These are phyloP conservation scores for Dovyalis caffra DNA, from an alignment of 345 rosid genomes.

Conservation along the genomic window DNA sequence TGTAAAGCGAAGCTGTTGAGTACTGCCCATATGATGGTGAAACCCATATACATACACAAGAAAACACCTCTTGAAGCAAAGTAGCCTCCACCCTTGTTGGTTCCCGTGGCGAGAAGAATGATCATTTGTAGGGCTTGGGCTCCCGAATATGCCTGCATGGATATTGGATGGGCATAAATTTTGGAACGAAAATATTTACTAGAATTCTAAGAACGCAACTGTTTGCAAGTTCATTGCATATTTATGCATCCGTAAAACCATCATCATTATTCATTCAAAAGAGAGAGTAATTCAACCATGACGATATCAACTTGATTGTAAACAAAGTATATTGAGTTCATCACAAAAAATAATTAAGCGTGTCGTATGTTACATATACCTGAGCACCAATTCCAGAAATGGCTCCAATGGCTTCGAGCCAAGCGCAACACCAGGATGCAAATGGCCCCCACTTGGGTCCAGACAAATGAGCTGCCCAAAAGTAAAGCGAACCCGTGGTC, in stretches of 20 bases:
- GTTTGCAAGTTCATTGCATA: too few species aligned
- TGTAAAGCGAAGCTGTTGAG: constrained; percentile 59
- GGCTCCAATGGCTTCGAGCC: constrained; percentile 66
- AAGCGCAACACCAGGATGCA: constrained; percentile 71
- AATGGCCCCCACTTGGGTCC: constrained; percentile 66
- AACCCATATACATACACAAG: constrained; percentile 56
- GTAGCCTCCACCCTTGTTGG: constrained; percentile 60
- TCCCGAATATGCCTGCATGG: constrained; percentile 55
- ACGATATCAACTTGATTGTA: too few species aligned
- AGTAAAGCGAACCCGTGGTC: constrained; percentile 76
- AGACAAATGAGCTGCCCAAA: constrained; percentile 68
- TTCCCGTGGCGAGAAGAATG: constrained; percentile 51
- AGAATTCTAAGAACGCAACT: too few species aligned
- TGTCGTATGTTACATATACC: constrained; percentile 21
- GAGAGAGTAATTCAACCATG: too few species aligned
- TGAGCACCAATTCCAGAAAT: constrained; percentile 61
- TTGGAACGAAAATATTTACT: too few species aligned
- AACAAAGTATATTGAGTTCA: too few species aligned
- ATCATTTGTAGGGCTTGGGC: constrained; percentile 64
- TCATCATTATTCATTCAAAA: too few species aligned
- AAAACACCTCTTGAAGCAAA: constrained; percentile 56
- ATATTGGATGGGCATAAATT: too few species aligned
- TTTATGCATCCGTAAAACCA: too few species aligned
- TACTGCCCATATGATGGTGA: constrained; percentile 54
- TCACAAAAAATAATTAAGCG: too few species aligned